Percentiles rank a stretch among this genome's conserved stretches.
Conservation (phyloP, 2,329 filamentous ascomycete species). For the Elsinoe perseae region DNA sequence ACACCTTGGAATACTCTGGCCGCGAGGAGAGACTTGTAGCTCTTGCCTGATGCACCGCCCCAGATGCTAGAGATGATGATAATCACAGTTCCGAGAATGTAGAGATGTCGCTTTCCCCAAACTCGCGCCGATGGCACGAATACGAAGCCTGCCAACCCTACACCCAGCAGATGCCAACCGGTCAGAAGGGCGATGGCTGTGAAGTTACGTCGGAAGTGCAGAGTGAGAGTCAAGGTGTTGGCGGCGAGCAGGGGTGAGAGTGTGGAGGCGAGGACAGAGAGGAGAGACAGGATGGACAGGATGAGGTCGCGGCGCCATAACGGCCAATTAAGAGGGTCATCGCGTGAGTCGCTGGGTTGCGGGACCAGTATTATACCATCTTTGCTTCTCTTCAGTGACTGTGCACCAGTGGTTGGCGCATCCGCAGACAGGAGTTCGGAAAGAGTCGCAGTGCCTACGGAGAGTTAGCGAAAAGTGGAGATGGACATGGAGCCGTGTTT, state of each 20-base stretch:
- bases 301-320: constrained; percentile 78
- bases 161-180: constrained; percentile 78
- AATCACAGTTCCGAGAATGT: constrained; percentile 67
- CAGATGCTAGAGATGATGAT: constrained; percentile 68
- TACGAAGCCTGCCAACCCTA: constrained; percentile 71
- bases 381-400: constrained; percentile 24
- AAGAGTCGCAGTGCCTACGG: constrained; percentile 37
- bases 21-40: constrained; percentile 66
- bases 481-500: background rate
- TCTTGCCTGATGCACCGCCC: constrained; percentile 61
- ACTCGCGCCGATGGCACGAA: constrained; percentile 82
- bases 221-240: constrained; percentile 70
- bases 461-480: background rate
- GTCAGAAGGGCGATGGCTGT: constrained; percentile 75
- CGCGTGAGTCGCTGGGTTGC: constrained; percentile 83
- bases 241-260: constrained; percentile 82
- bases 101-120: constrained; percentile 88
- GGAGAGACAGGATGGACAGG: constrained; percentile 67
- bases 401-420: constrained; percentile 18
- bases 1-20: constrained; percentile 81
- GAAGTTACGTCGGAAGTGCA: constrained; percentile 58
- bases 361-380: constrained; percentile 62
- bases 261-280: constrained; percentile 74
- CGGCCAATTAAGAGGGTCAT: constrained; percentile 86
- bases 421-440: constrained; percentile 28